A percentile compares a stretch with the other conserved stretches of the same genome.
Conservation (phyloP, 352 stramenopile genomes). For the Phytophthora agathidicida region DNA sequence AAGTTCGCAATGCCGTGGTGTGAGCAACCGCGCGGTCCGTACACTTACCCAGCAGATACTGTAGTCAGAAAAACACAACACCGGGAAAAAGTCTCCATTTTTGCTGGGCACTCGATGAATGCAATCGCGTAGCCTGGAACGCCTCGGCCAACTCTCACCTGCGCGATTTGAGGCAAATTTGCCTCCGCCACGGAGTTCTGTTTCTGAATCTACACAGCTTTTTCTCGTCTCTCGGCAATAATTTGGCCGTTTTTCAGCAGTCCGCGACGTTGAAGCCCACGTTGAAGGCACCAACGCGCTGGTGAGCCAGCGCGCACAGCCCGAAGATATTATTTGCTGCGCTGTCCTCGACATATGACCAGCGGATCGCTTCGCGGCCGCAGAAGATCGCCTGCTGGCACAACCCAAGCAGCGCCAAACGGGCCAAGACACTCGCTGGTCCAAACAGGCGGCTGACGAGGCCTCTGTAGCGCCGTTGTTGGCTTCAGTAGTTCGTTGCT, state of each 20-base stretch:
- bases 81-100: too few species aligned
- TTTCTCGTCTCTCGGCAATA: constrained; percentile 1
- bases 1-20: too few species aligned
- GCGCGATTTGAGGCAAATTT: too few species aligned
- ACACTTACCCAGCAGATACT: too few species aligned
- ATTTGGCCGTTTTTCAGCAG: constrained; percentile 6
- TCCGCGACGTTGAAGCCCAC: constrained; percentile 11
- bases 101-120: too few species aligned
- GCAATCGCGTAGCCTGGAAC: too few species aligned
- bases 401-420: too few species aligned
- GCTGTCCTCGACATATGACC: background rate
- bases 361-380: background rate
- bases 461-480: constrained; percentile 6
- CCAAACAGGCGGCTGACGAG: background rate
- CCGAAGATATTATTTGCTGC: constrained; percentile 2
- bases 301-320: constrained; percentile 1
- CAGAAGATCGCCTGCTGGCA: constrained; percentile 9
- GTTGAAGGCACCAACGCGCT: too few species aligned
- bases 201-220: constrained; percentile 7
- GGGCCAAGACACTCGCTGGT: too few species aligned
- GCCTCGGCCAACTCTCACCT: too few species aligned
- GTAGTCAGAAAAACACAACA: too few species aligned
- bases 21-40: too few species aligned
- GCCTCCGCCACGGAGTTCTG: background rate
- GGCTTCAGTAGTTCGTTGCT: constrained; percentile 1